These are phyloP conservation scores for Aphanoascus verrucosus DNA, from an alignment of 2,329 filamentous ascomycete species.

Conservation along the genomic window DNA sequence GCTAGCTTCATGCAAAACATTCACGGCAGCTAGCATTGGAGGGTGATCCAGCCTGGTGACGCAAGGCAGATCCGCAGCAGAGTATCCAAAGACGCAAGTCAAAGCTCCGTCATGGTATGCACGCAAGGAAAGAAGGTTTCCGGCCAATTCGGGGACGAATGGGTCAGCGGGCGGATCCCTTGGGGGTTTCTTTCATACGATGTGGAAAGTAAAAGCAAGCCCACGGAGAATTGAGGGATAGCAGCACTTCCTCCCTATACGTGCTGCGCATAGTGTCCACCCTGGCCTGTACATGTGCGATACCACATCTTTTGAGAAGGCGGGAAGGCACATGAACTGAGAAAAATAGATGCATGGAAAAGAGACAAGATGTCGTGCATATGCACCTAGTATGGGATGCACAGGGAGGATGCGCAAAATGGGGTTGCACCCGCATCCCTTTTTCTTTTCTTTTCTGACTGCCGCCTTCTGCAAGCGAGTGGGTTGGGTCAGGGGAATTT, in stretches of 20 bases:
- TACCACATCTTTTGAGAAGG: too few relatives aligned
- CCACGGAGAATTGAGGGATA: too few relatives aligned
- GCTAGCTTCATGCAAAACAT: conserved; percentile 4
- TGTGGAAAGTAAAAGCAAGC: background rate
- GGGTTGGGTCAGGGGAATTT: background rate
- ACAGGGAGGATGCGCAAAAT: background rate
- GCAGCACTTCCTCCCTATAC: too few relatives aligned
- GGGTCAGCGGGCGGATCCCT: background rate
- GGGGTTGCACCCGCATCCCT: background rate
- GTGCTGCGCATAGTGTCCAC: too few relatives aligned
- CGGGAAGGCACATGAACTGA: too few relatives aligned
- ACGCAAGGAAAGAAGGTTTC: background rate
- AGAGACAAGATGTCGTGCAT: conserved; percentile 7
- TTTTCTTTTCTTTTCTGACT: background rate
- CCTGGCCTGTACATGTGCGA: too few relatives aligned
- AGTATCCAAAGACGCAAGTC: background rate
- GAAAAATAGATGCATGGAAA: background rate
- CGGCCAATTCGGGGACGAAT: background rate
- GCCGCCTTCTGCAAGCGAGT: background rate
- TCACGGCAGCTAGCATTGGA: background rate
- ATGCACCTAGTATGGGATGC: conserved; percentile 1
- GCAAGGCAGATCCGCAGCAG: conserved; percentile 1
- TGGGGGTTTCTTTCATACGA: background rate
- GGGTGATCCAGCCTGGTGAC: background rate
- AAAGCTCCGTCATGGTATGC: background rate